A percentile compares a stretch with the other conserved stretches of the same genome.
phyloP scores from a whole-genome alignment of 768 basidiomycete species.

The Serendipita sp. region DNA sequence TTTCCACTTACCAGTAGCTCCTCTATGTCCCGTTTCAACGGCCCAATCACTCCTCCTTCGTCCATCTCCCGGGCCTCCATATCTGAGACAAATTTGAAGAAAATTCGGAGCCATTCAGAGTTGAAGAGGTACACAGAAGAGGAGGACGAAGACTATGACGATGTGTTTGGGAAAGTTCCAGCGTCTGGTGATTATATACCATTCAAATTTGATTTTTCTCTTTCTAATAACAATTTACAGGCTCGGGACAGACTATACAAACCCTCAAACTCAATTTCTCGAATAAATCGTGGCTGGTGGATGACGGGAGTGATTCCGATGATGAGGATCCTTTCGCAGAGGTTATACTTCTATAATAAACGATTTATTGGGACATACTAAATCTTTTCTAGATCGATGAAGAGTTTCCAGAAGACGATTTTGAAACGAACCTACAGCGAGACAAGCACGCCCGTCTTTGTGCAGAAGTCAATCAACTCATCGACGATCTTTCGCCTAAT shows the following conservation, averaged over 20 bases:
- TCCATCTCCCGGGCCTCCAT: not conserved
- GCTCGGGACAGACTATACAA: slow-evolving; percentile 46
- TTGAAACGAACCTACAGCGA: slow-evolving; percentile 80
- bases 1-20: slow-evolving; percentile 9
- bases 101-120: slow-evolving; percentile 40
- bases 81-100: slow-evolving; percentile 10
- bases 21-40: not conserved
- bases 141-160: slow-evolving; percentile 88
- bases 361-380: not conserved
- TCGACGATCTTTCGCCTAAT: slow-evolving; percentile 72
- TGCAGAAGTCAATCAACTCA: slow-evolving; percentile 63
- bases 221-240: slow-evolving; percentile 17
- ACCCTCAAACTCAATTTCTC: slow-evolving; percentile 76
- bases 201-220: not conserved
- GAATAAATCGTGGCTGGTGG: slow-evolving; percentile 69
- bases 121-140: slow-evolving; percentile 79
- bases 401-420: slow-evolving; percentile 79
- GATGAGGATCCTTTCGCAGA: slow-evolving; percentile 97
- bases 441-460: slow-evolving; percentile 87
- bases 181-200: slow-evolving; percentile 38
- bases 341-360: slow-evolving; percentile 24
- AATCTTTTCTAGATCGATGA: slow-evolving; percentile 60
- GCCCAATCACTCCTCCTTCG: not conserved
- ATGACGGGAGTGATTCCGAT: slow-evolving; percentile 55
- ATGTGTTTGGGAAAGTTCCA: slow-evolving; percentile 74